Conservation (phyloP, 495 filamentous ascomycete genomes). For the Paragyromitra xinjiangensis region DNA sequence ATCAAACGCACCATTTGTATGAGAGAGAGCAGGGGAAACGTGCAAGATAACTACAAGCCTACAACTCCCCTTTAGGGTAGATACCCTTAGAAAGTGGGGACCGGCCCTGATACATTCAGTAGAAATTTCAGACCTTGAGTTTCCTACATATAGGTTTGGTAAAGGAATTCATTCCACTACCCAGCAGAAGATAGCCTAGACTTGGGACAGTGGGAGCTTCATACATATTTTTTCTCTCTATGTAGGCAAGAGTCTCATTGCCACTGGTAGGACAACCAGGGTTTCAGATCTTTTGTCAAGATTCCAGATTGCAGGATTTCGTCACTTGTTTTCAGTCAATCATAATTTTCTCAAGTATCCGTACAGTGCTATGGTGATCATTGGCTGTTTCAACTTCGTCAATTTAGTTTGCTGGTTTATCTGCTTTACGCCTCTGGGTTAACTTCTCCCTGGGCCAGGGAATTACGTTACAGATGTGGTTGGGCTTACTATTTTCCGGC, state of each 20-base stretch:
- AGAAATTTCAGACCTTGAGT: constrained; percentile 3
- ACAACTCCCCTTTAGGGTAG: neutral
- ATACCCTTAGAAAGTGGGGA: constrained; percentile 9
- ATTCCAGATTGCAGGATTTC: constrained; percentile 18
- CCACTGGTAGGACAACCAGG: constrained; percentile 13
- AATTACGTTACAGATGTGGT: constrained; percentile 44
- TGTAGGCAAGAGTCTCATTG: constrained; percentile 1
- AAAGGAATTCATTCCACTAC: neutral
- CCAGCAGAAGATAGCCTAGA: neutral
- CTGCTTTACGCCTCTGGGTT: constrained; percentile 1
- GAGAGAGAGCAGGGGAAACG: constrained; percentile 6
- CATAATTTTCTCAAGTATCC: constrained; percentile 35
- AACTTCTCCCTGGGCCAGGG: constrained; percentile 16
- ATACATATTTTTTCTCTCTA: neutral
- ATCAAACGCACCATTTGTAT: constrained; percentile 15
- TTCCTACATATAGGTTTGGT: neutral
- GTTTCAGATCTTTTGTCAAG: constrained; percentile 1
- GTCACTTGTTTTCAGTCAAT: constrained; percentile 24
- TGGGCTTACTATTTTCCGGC: constrained; percentile 52
- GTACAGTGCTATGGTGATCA: constrained; percentile 15
- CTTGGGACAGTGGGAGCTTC: constrained; percentile 5
- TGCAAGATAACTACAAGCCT: constrained; percentile 2
- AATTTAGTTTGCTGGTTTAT: constrained; percentile 14
- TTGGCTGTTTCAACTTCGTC: constrained; percentile 35
- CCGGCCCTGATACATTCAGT: constrained; percentile 21